Conservation (phyloP, 2,329 filamentous ascomycete species). For the Lizonia empirigonia region DNA sequence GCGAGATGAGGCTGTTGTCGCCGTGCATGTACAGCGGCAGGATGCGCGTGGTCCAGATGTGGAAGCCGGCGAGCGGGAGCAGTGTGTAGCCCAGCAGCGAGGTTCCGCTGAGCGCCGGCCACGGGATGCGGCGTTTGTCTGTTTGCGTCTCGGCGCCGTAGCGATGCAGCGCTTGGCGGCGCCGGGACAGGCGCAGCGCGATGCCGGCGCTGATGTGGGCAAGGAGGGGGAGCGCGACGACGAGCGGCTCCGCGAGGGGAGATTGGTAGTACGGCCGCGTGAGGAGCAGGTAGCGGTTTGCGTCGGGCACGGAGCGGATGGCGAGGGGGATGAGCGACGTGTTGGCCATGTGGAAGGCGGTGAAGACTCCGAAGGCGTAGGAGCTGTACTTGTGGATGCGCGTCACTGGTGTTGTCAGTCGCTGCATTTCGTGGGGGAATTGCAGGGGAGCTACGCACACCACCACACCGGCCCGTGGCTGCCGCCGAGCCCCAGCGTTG, state of each 20-base stretch:
- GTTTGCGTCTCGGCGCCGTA: slow-evolving; percentile 73
- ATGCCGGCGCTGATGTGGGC: slow-evolving; percentile 80
- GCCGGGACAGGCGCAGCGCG: slow-evolving; percentile 74
- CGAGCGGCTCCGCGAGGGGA: slow-evolving; percentile 72
- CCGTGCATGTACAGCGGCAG: slow-evolving; percentile 79
- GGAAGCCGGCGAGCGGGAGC: slow-evolving; percentile 67
- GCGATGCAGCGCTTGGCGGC: slow-evolving; percentile 70
- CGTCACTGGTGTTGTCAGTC: slow-evolving; percentile 58
- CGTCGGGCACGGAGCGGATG: slow-evolving; percentile 62
- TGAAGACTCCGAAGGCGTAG: slow-evolving; percentile 60
- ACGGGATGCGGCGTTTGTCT: slow-evolving; percentile 59
- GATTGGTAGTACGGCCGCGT: slow-evolving; percentile 93
- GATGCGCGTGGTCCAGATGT: slow-evolving; percentile 76
- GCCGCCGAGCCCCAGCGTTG: slow-evolving; percentile 58
- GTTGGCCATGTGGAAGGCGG: slow-evolving; percentile 54
- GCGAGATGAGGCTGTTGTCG: slow-evolving; percentile 81
- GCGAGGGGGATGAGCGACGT: slow-evolving; percentile 50
- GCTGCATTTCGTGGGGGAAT: background rate
- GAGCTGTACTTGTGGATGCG: slow-evolving; percentile 87
- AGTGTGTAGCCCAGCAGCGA: slow-evolving; percentile 75
- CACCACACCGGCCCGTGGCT: slow-evolving; percentile 77
- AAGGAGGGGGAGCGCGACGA: slow-evolving; percentile 75
- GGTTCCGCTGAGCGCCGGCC: slow-evolving; percentile 74
- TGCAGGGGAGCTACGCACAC: slow-evolving; percentile 58
- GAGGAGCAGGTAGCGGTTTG: slow-evolving; percentile 86